Conservation (phyloP, 345 rosid genomes). For the Kernera saxatilis region DNA sequence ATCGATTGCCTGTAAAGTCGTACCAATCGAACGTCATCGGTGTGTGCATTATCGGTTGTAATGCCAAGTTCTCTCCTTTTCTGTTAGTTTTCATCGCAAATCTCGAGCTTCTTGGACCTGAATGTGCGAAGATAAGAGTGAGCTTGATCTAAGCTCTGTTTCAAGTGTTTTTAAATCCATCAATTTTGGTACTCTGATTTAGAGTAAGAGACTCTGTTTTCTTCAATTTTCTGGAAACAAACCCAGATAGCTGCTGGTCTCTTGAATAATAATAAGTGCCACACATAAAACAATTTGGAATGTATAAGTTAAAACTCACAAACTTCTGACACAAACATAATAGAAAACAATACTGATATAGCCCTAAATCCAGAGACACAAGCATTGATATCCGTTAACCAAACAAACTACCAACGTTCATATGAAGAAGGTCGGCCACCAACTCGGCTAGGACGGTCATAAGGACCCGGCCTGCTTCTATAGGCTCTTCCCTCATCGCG, state of each 20-base stretch:
- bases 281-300: neutral
- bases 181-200: neutral
- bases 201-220: neutral
- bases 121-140: neutral
- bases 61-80: neutral
- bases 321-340: neutral
- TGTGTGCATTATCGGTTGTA: slow-evolving; percentile 18
- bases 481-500: slow-evolving; percentile 56
- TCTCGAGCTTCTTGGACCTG: neutral
- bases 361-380: neutral
- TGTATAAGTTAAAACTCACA: too few relatives aligned
- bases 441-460: slow-evolving; percentile 60
- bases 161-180: neutral
- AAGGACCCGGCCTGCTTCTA: slow-evolving; percentile 59
- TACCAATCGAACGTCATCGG: slow-evolving; percentile 13
- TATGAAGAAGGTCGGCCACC: slow-evolving; percentile 63
- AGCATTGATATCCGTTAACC: neutral
- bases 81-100: neutral
- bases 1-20: slow-evolving; percentile 20
- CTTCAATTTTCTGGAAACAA: too few relatives aligned
- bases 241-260: neutral
- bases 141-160: neutral
- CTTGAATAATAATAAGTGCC: neutral
- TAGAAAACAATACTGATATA: too few relatives aligned
- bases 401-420: slow-evolving; percentile 52